A percentile compares a stretch with the other conserved stretches of the same genome.
phyloP scores from a whole-genome alignment of 768 basidiomycete genomes.

The Coprinopsis marcescibilis region DNA sequence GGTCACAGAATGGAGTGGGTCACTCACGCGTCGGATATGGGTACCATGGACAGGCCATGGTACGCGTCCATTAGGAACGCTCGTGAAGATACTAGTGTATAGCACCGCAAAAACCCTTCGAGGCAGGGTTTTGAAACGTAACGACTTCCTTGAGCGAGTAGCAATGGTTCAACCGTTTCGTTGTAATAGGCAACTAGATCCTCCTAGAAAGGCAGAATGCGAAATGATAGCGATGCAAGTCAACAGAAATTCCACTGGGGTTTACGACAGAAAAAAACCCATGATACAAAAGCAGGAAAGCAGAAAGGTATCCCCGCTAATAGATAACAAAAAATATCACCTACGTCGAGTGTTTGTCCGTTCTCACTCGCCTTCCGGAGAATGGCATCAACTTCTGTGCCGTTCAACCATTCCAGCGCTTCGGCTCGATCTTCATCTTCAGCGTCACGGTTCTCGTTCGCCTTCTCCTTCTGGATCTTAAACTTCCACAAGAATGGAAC shows the following conservation, averaged over 20 bases:
- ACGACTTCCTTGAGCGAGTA: conserved; percentile 17
- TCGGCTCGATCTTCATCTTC: conserved; percentile 21
- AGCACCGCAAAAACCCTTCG: conserved; percentile 46
- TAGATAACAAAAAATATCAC: conserved; percentile 5
- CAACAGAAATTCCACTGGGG: too few species aligned
- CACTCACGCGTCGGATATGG: conserved; percentile 76
- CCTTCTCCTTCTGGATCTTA: conserved; percentile 7
- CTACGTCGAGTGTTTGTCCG: conserved; percentile 19
- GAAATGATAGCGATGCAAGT: not conserved
- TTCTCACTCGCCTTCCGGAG: conserved; percentile 16
- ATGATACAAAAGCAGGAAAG: too few species aligned
- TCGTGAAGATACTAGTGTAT: conserved; percentile 68
- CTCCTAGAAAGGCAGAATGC: conserved; percentile 21
- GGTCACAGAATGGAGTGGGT: not conserved
- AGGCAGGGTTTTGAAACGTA: conserved; percentile 19
- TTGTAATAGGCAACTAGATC: conserved; percentile 32
- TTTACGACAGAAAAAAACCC: too few species aligned
- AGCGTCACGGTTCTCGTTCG: not conserved
- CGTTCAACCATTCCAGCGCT: conserved; percentile 33
- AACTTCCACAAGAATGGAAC: conserved; percentile 57
- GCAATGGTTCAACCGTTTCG: conserved; percentile 26
- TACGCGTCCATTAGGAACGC: conserved; percentile 81
- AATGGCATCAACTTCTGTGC: conserved; percentile 34
- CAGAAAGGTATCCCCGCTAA: too few species aligned
- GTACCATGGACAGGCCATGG: conserved; percentile 78